A percentile compares a stretch with the other conserved stretches of the same genome.
Conservation (phyloP, 2,329 filamentous ascomycete species). For the Cladophialophora exuberans region DNA sequence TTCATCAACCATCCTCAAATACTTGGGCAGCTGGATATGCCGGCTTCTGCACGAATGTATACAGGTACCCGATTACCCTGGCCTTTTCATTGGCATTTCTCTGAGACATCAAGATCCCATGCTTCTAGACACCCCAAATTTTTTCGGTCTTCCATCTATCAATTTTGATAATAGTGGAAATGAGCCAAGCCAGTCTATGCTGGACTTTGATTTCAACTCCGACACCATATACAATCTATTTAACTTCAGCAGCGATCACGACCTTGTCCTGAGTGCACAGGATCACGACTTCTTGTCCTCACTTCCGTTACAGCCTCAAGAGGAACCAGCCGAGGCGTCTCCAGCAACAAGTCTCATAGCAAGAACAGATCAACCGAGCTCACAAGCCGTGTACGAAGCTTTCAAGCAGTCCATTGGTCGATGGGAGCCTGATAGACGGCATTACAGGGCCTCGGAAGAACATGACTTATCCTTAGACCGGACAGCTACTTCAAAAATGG, state of each 20-base stretch:
- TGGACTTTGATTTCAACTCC: not conserved
- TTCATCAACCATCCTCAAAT: not conserved
- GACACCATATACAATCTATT: not conserved
- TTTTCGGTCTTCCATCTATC: not conserved
- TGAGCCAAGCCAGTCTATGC: not conserved
- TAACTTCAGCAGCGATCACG: not conserved
- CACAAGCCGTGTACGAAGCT: slow-evolving; percentile 3
- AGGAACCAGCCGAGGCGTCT: not conserved
- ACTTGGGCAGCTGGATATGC: not conserved
- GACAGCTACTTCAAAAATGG: not conserved
- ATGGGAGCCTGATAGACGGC: not conserved
- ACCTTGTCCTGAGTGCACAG: slow-evolving; percentile 1
- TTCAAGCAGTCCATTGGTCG: slow-evolving; percentile 5
- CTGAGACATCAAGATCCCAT: not conserved
- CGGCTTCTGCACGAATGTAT: not conserved
- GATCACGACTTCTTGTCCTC: slow-evolving; percentile 1
- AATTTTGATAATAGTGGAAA: not conserved
- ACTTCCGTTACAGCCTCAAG: not conserved
- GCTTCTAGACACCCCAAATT: not conserved
- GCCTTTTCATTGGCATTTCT: not conserved
- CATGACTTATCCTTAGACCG: not conserved
- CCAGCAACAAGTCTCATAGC: not conserved
- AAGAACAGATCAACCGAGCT: not conserved
- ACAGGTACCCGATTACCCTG: not conserved
- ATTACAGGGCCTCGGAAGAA: not conserved